Evolutionary conservation across 2,329 filamentous ascomycete species (phyloP), one percentile per base, ranked within the genome.

Genomic region (Fusarium sp.): DNA sequence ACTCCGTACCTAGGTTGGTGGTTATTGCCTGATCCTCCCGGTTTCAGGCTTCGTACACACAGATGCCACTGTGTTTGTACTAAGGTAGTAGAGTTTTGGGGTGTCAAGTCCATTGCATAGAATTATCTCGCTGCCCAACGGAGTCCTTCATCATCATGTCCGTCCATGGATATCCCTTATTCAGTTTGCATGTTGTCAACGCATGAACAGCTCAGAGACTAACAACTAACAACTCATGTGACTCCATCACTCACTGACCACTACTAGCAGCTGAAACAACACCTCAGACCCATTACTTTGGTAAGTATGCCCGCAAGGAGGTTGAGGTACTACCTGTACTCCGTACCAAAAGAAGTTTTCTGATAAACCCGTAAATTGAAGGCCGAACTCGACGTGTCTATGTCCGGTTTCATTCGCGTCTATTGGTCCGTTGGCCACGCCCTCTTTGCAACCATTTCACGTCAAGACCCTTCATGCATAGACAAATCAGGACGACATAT

Each of bases 201-300:
- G 75, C 75, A 77, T 77, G 57, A 71, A 77, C 63, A 64, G 58
- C 57, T 62, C 52, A 75, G 73, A 75, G 69, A 60, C 66, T 69
- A 68, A 69, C 63, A 64, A 59, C 65, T 67, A 63, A 71, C 56
- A 73, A 58, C 66, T 64, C 70, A 49, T 63, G 52, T 69, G 69
- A 73, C 74, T 61, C 65, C 65, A 58, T 66, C 61, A 38, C 33
- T 26, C 26, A 49, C 36, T 41, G 51, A 9, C 64, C 42, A 66
- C 64, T 66, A 26, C 36, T 26, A 48, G 39, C 20, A 44, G 41
- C 41, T 42, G 33, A 68, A 68, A 38, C 39, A 52, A 24, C 41
- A 36, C 52, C 48, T 44, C 63, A 33, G 38, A 20, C 63, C 66
- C 47, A 64, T 64, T 61, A 42, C 20, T 42, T 52, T 52, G 49